Evolutionary conservation across 768 basidiomycete genomes (phyloP).

Genomic region (Termitomyces sp.): DNA sequence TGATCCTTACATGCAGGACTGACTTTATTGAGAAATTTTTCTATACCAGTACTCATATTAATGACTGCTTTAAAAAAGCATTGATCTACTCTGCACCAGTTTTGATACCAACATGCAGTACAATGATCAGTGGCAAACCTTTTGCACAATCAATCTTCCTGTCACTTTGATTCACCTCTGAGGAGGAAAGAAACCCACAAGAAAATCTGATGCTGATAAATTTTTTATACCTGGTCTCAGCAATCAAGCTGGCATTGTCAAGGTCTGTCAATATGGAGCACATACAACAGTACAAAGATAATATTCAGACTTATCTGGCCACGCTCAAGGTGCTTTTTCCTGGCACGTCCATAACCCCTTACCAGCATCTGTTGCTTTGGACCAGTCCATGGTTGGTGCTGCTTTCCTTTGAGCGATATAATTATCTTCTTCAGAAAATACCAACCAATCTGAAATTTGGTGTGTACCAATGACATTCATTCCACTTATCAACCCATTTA

Average conservation of each 20-base stretch:
- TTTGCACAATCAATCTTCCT: conserved; percentile 30
- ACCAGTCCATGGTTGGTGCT: conserved; percentile 31
- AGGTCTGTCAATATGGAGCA: conserved; percentile 15
- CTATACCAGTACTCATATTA: too few species aligned
- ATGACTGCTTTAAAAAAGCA: too few species aligned
- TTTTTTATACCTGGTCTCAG: conserved; percentile 30
- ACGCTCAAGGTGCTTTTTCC: conserved; percentile 25
- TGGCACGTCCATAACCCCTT: conserved; percentile 20
- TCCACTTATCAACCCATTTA: background rate
- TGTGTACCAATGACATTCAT: conserved; percentile 5
- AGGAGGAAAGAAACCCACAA: conserved; percentile 16
- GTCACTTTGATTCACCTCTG: conserved; percentile 32
- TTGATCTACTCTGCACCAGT: too few species aligned
- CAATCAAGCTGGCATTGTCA: conserved; percentile 25
- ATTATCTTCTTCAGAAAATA: conserved; percentile 25
- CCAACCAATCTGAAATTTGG: conserved; percentile 27
- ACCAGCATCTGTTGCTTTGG: conserved; percentile 36
- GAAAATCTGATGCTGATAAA: conserved; percentile 23
- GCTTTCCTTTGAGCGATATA: conserved; percentile 29
- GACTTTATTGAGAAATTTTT: too few species aligned
- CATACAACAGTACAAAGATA: conserved; percentile 20
- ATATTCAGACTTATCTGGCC: conserved; percentile 27
- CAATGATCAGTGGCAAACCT: conserved; percentile 30
- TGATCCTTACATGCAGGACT: too few species aligned
- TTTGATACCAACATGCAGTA: too few species aligned